Evolutionary conservation across 2,329 filamentous ascomycete species (phyloP).

Genomic region (Escovopsis sp.): DNA sequence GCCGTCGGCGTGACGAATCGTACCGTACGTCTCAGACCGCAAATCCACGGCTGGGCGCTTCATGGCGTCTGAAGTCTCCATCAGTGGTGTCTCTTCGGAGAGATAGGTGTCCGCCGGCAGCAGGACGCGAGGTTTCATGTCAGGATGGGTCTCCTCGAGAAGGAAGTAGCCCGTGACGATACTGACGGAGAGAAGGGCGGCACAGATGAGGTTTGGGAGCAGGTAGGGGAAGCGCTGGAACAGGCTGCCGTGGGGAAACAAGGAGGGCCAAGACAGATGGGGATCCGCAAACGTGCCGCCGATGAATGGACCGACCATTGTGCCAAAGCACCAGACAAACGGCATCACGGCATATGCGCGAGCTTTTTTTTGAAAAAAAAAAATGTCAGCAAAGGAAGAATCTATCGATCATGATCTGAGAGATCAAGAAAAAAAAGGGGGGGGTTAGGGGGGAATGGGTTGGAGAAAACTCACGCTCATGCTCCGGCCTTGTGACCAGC

Average conservation of each 20-base stretch:
- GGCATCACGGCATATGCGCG: constrained; percentile 86
- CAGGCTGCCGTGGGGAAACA: constrained; percentile 52
- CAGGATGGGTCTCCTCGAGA: constrained; percentile 79
- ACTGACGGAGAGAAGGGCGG: constrained; percentile 59
- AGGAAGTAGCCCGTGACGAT: constrained; percentile 69
- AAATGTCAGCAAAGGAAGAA: no score
- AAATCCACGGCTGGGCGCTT: constrained; percentile 60
- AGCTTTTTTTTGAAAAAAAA: no score
- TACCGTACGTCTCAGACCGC: constrained; percentile 66
- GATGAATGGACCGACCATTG: constrained; percentile 76
- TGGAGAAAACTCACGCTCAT: constrained; percentile 54
- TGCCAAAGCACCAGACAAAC: constrained; percentile 84
- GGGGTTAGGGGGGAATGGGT: no score
- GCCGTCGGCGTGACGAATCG: constrained; percentile 37
- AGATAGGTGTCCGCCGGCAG: constrained; percentile 34
- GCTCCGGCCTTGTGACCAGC: constrained; percentile 66
- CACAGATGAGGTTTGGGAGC: constrained; percentile 78
- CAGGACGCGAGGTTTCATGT: constrained; percentile 46
- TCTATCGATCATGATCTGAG: constrained; percentile 7
- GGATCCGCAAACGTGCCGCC: constrained; percentile 79
- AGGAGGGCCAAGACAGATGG: constrained; percentile 52
- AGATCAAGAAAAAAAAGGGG: not conserved
- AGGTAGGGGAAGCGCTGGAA: constrained; percentile 76
- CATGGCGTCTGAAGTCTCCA: constrained; percentile 60
- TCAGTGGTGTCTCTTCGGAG: constrained; percentile 57